Evolutionary conservation across 768 basidiomycete genomes (phyloP).

Genomic region (Floccularia luteovirens): DNA sequence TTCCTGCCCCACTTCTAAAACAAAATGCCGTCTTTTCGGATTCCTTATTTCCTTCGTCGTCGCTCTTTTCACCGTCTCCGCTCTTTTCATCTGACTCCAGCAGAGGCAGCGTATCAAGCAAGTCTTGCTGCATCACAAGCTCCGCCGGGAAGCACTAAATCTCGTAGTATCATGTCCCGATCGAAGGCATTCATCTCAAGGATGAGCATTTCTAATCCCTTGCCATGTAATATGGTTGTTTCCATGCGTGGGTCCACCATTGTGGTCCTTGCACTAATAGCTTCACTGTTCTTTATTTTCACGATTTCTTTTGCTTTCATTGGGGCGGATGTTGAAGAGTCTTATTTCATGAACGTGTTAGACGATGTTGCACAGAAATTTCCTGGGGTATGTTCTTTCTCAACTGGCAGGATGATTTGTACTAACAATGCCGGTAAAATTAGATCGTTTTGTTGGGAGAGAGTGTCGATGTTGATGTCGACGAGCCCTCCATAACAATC

Average conservation of each 20-base stretch:
- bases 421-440: neutral
- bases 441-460: conserved; percentile 51
- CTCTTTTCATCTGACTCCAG: conserved; percentile 33
- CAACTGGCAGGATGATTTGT: neutral
- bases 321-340: conserved; percentile 32
- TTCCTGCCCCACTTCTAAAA: too few relatives aligned
- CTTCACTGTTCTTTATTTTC: conserved; percentile 41
- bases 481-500: conserved; percentile 47
- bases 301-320: conserved; percentile 42
- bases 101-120: conserved; percentile 9
- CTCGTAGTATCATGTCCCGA: conserved; percentile 7
- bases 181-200: neutral
- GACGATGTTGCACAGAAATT: conserved; percentile 28
- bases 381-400: conserved; percentile 33
- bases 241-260: conserved; percentile 22
- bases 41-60: conserved; percentile 20
- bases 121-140: conserved; percentile 12
- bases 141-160: conserved; percentile 14
- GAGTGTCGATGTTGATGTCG: conserved; percentile 50
- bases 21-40: conserved; percentile 18
- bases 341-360: conserved; percentile 29
- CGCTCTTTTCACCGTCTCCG: conserved; percentile 31
- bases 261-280: conserved; percentile 27
- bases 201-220: conserved; percentile 1
- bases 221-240: conserved; percentile 11